Base-by-base conservation (phyloP, 2,329 filamentous ascomycete species). In the Rosellinia necatrix region DNA sequence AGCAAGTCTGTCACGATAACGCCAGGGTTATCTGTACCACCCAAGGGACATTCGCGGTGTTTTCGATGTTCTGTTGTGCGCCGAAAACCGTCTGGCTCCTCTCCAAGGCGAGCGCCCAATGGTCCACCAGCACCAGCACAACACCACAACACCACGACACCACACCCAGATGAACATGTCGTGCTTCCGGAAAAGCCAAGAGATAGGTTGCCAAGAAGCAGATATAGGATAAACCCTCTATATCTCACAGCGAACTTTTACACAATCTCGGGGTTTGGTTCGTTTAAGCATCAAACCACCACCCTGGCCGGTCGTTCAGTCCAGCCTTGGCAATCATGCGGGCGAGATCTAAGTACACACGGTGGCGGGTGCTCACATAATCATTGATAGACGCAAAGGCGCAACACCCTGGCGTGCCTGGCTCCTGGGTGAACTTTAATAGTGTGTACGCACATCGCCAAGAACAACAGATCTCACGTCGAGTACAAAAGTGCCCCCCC, bases 1-100 rank as follows among this genome's bases (percentile, higher is more conserved):
- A 57, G n/a, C n/a, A n/a, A 9, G 19, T 48, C 21, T 53, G 46
- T 57, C 46, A 44, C 58, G 53, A 58, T 54, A 60, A 60, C 49
- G 34, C 44, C 9, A 34, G 50, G 50, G 17, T 41, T 44, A 15
- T 29, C n/a, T 32, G 53, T 49, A 25, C 27, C 32, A 57, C 58
- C 49, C 41, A 49, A 54, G 41, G 37, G 42, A 21, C 30, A 47
- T 34, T 17, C n/a, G 30, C 22, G 41, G 37, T 54, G 38, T 44
- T 27, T 41, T 48, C 35, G 35, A 53, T 19, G 9, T 47, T 53
- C 53, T 57, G 46, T 35, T 21, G 46, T 51, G 30, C 46, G 24
- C 42, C 22, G 43, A 25, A 13, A 24, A 49, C 41, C n/a, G 42
- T 42, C 42, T 50, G 38, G 30, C 41, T 38, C 24, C 30, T 27